Evolutionary conservation across 768 basidiomycete genomes (phyloP).

Genomic region (Russula lepida): DNA sequence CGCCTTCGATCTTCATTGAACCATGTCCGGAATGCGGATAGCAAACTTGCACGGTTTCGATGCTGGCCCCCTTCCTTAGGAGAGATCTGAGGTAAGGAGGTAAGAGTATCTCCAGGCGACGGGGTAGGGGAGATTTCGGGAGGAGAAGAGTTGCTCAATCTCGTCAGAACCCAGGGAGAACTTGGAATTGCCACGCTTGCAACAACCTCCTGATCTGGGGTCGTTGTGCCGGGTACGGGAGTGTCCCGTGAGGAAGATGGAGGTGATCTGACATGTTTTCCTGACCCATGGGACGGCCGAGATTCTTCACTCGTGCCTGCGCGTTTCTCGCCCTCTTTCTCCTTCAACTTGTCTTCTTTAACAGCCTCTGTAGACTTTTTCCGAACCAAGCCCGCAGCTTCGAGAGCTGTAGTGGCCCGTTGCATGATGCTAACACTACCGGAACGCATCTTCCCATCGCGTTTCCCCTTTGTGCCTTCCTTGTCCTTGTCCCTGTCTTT

Average conservation of each 20-base stretch:
- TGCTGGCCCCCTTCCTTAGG: constrained; percentile 32
- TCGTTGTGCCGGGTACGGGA: constrained; percentile 43
- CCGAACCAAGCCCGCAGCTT: constrained; percentile 74
- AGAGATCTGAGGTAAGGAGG: constrained; percentile 35
- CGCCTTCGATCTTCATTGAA: constrained; percentile 88
- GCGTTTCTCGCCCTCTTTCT: constrained; percentile 34
- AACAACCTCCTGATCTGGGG: constrained; percentile 33
- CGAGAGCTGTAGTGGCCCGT: constrained; percentile 83
- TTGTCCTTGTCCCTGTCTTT: constrained; percentile 44
- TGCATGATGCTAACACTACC: constrained; percentile 96
- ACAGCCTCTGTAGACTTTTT: constrained; percentile 77
- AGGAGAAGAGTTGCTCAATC: constrained; percentile 25
- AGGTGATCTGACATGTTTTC: constrained; percentile 64
- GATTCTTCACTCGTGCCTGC: constrained; percentile 47
- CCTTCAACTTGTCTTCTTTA: constrained; percentile 47
- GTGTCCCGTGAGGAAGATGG: constrained; percentile 52
- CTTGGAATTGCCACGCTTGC: constrained; percentile 18
- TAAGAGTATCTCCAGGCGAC: constrained; percentile 47
- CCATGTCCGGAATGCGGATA: constrained; percentile 84
- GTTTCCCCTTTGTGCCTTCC: constrained; percentile 41
- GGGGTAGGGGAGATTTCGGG: constrained; percentile 39
- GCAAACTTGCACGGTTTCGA: constrained; percentile 68
- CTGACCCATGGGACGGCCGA: constrained; percentile 57
- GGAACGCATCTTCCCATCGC: constrained; percentile 55
- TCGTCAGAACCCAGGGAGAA: constrained; percentile 64